Conservation (phyloP, 441 rosid species). For the Arabidopsis hybrid region DNA sequence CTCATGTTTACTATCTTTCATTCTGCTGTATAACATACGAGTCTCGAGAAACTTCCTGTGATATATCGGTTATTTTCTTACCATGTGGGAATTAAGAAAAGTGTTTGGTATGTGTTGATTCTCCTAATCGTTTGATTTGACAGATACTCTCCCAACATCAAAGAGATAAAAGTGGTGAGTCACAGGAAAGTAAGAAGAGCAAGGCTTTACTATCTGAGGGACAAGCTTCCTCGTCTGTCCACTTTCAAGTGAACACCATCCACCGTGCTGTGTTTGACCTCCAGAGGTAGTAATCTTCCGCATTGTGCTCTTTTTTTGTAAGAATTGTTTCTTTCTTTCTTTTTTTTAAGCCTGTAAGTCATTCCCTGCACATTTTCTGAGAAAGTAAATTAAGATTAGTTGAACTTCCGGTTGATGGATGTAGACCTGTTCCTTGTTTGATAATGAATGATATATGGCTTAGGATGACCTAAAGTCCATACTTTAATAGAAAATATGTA, state of each 20-base stretch:
- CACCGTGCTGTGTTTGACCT: not conserved
- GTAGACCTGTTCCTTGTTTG: constrained; percentile 29
- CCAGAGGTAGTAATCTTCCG: constrained; percentile 9
- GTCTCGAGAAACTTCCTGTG: not conserved
- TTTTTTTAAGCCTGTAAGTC: constrained; percentile 1
- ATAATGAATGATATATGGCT: constrained; percentile 18
- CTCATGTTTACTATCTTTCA: constrained; percentile 15
- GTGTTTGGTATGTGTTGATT: constrained; percentile 14
- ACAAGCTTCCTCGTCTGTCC: constrained; percentile 93
- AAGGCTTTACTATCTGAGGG: constrained; percentile 81
- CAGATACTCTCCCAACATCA: constrained; percentile 86
- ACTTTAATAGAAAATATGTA: not conserved
- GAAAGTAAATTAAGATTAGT: constrained; percentile 33
- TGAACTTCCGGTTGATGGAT: constrained; percentile 14
- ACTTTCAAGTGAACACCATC: constrained; percentile 67
- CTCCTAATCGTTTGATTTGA: constrained; percentile 7
- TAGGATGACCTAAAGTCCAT: not conserved
- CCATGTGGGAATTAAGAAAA: constrained; percentile 11
- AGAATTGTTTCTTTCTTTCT: constrained; percentile 9
- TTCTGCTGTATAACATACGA: constrained; percentile 7
- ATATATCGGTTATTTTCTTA: not conserved
- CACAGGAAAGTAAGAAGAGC: constrained; percentile 96
- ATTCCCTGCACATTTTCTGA: constrained; percentile 45
- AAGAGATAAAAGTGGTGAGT: constrained; percentile 73
- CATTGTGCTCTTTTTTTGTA: constrained; percentile 26